phyloP scores from a whole-genome alignment of 176 grass and related monocot genomes.

The Neostapfia colusana region DNA sequence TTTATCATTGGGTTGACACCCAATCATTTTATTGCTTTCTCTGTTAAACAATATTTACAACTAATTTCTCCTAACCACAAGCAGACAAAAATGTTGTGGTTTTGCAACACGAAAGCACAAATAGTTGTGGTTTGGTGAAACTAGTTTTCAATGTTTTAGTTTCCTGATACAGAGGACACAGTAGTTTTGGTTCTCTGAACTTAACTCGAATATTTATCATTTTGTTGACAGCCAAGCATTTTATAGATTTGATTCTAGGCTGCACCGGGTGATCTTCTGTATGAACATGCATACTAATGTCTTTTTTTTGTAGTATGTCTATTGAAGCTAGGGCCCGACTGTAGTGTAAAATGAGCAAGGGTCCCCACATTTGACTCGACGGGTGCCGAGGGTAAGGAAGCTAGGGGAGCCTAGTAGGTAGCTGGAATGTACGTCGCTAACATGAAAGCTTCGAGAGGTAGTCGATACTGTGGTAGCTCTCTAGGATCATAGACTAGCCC shows the following conservation, averaged over 20 bases:
- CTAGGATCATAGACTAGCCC: too few relatives aligned
- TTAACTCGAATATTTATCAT: too few relatives aligned
- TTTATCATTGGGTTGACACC: not conserved
- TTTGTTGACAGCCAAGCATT: not conserved
- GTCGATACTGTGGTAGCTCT: not conserved
- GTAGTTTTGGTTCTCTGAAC: too few relatives aligned
- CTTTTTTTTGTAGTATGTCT: not conserved
- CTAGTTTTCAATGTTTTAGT: too few relatives aligned
- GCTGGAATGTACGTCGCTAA: not conserved
- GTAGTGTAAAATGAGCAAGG: conserved; percentile 11
- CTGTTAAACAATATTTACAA: not conserved
- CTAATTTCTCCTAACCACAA: too few relatives aligned
- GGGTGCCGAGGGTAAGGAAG: not conserved
- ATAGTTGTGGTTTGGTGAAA: too few relatives aligned
- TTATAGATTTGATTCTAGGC: not conserved
- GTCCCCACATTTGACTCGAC: not conserved
- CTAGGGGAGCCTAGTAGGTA: conserved; percentile 17
- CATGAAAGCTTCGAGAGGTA: not conserved
- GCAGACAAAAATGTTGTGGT: too few relatives aligned
- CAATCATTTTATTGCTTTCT: not conserved
- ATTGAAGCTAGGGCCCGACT: not conserved
- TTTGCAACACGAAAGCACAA: too few relatives aligned
- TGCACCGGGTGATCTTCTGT: not conserved
- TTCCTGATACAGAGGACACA: too few relatives aligned
- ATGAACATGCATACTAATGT: not conserved